Evolutionary conservation across 805 yeast species (phyloP), one percentile per base, ranked within the genome.

Genomic region (Henningerozyma blattae): DNA sequence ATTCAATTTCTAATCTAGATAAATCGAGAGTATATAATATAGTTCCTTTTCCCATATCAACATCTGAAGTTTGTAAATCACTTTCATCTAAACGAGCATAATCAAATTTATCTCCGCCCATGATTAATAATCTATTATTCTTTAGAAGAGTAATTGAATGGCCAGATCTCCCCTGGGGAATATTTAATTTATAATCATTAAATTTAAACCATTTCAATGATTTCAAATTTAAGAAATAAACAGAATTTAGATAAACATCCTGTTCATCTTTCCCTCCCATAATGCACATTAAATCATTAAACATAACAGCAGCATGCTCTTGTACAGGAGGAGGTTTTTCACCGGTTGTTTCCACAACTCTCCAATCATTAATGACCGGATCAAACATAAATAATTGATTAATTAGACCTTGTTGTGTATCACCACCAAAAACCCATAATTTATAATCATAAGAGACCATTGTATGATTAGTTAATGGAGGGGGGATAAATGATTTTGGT

Each of bases 71-170:
- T 35, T 72, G 73, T 37, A 70, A 61, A 48, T 73, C 63, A 5
- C 58, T 62, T 38, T 65, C 67, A 18, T 64, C 65, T 18, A 61
- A 51, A 30, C 60, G 56, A 6, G 77, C 75, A 47, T 71, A 76
- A 50, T 82, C 89, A 42, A 73, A 70, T 44, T 75, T 70, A 56
- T 85, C 94, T 38, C 98, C 97, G 29, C 98, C 98, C 82, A 93
- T 77, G 13, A 89, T 72, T 10, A 87, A 52, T 24, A 89, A 50
- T 56, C 77, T 82, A 48, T 83, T 73, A 40, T 72, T 72, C 18
- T 66, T 70, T 32, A 77, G 64, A 36, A 81, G 56, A 1, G 96
- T 76, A 59, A 89, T 62, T 6, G 94, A 75, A 58, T 91, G 98
- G 8, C 97, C 97, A 41, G 89, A 82, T 46, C 96, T 72, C 12